phyloP scores from a whole-genome alignment of 2,329 filamentous ascomycete species.

The Aspergillus fischeri region DNA sequence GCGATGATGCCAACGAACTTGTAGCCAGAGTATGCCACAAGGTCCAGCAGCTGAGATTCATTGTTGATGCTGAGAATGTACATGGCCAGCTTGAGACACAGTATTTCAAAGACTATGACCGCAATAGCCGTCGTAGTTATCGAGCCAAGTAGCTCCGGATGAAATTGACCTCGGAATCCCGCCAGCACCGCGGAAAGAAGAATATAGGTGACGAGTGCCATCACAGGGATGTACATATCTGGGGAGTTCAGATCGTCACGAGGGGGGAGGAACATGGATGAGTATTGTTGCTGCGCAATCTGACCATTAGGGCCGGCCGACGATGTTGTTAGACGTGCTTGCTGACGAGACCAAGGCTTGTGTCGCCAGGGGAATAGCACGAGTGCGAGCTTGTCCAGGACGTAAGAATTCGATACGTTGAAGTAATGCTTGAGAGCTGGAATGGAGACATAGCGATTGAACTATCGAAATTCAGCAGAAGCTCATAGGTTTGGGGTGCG shows the following conservation, averaged over 20 bases:
- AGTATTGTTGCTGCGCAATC: conserved; percentile 54
- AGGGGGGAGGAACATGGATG: conserved; percentile 71
- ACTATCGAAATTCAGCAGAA: conserved; percentile 38
- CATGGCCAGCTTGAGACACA: conserved; percentile 86
- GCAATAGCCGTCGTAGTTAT: conserved; percentile 80
- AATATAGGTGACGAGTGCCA: conserved; percentile 97
- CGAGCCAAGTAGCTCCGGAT: conserved; percentile 86
- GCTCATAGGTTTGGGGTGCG: not conserved
- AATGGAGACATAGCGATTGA: conserved; percentile 84
- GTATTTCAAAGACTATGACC: conserved; percentile 80
- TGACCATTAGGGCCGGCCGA: conserved; percentile 52
- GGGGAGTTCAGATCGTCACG: conserved; percentile 95
- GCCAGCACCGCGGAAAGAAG: conserved; percentile 87
- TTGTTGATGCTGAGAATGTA: conserved; percentile 93
- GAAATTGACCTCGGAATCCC: conserved; percentile 83
- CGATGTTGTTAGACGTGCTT: conserved; percentile 51
- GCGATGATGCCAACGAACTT: conserved; percentile 97
- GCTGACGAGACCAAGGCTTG: conserved; percentile 93
- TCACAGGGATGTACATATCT: conserved; percentile 99
- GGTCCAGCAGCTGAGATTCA: conserved; percentile 85
- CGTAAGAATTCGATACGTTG: conserved; percentile 97
- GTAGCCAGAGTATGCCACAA: conserved; percentile 95
- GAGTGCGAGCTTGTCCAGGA: conserved; percentile 85
- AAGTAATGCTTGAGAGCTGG: conserved; percentile 97
- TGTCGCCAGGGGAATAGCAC: conserved; percentile 98